Base-by-base conservation (phyloP, 805 yeast species). In the Saturnispora quitensis region DNA sequence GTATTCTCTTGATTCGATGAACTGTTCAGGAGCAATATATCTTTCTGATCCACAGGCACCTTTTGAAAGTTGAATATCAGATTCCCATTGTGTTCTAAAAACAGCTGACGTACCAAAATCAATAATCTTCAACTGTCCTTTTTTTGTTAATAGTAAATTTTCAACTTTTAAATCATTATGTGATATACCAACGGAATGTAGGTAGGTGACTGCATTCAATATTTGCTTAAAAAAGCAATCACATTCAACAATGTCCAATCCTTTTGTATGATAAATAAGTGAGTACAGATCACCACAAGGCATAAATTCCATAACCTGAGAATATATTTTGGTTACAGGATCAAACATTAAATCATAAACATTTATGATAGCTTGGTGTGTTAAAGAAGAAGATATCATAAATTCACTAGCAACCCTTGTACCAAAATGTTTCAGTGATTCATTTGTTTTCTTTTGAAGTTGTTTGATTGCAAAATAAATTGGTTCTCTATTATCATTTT, bases 291-390 rank as follows among this genome's bases (percentile, higher is more conserved):
- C 95, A 53, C 95, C 95, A 55, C 89, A 89, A 7, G 95, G 88
- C 60, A 96, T 87, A 66, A 83, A 91, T 69, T 93, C 99, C 97
- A 93, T 89, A 50, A 93, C 89, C 67, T 91, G 96, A 50, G 86
- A 80, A 70, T 83, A 83, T 56, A 85, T 75, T 66, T 89, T 78
- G 61, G 82, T 63, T 62, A 80, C 68, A 57, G 84, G 71, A 69
- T 87, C 84, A 57, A 81, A 79, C 87, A 90, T 79, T 48, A 90
- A 74, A 67, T 86, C 97, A 59, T 80, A 79, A 8, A 86, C 87
- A 65, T 81, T 83, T 60, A 78, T 88, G 56, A 87, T 81, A 67
- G 88, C 89, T 63, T 76, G 80, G 71, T 76, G 93, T 56, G 81
- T 84, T 63, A 85, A 73, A 31, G 87, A 84, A 40, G 82, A 82